Evolutionary conservation across 768 basidiomycete genomes (phyloP).

Genomic region (Tulasnella calospora): DNA sequence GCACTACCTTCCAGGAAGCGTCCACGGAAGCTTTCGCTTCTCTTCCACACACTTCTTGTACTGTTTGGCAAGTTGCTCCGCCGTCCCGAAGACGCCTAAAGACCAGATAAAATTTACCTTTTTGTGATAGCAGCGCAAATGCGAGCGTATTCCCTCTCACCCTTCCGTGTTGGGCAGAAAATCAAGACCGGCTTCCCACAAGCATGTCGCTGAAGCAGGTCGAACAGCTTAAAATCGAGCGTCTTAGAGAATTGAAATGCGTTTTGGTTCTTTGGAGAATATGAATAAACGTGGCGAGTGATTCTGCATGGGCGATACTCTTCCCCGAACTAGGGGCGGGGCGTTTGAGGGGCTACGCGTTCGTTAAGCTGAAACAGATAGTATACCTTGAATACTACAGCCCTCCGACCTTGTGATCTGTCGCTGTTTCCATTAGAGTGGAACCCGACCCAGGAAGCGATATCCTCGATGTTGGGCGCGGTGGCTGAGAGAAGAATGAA

Average conservation of each 20-base stretch:
- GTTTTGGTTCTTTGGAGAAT: conserved; percentile 61
- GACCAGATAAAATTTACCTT: neutral
- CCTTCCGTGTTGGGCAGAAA: conserved; percentile 85
- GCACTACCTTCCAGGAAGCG: conserved; percentile 48
- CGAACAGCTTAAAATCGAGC: conserved; percentile 69
- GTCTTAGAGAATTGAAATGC: conserved; percentile 70
- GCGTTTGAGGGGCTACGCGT: too few species aligned
- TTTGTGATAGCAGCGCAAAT: conserved; percentile 27
- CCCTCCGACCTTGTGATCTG: conserved; percentile 40
- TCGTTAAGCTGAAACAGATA: neutral
- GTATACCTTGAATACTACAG: conserved; percentile 65
- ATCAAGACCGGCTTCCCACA: conserved; percentile 79
- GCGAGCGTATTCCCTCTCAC: conserved; percentile 39
- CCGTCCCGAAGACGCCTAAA: conserved; percentile 52
- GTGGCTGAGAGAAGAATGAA: conserved; percentile 92
- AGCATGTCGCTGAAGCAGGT: conserved; percentile 65
- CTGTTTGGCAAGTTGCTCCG: conserved; percentile 69
- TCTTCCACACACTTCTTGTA: conserved; percentile 54
- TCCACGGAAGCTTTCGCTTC: conserved; percentile 62
- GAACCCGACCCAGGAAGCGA: conserved; percentile 80
- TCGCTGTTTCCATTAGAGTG: conserved; percentile 7
- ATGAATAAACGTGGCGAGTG: conserved; percentile 64
- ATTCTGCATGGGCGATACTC: conserved; percentile 85
- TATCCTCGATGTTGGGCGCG: conserved; percentile 85
- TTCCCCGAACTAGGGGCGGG: conserved; percentile 73